A percentile compares a stretch with the other conserved stretches of the same genome.
phyloP scores from a whole-genome alignment of 129 eudicot genomes.

The Helianthus annuus region DNA sequence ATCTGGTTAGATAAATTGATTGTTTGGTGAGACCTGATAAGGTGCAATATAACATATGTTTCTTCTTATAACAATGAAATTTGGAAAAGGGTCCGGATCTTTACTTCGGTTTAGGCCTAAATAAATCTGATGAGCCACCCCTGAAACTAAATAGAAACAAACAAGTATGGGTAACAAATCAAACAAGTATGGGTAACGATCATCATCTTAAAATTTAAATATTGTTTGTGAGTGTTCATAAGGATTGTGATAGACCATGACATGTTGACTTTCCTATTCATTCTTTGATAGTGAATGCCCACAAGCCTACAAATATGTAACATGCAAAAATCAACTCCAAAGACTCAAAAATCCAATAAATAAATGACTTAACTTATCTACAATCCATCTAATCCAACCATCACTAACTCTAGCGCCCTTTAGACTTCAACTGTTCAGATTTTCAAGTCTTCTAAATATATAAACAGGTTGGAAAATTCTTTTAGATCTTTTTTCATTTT shows the following conservation, averaged over 20 bases:
- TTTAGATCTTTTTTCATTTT: neutral
- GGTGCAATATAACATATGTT: too few relatives aligned
- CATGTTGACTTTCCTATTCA: slow-evolving; percentile 14
- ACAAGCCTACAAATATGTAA: slow-evolving; percentile 10
- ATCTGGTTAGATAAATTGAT: too few relatives aligned
- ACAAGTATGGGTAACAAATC: neutral
- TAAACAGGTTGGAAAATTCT: neutral
- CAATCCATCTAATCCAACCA: slow-evolving; percentile 13
- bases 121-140: too few relatives aligned
- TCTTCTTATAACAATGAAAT: too few relatives aligned
- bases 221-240: neutral
- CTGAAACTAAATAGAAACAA: slow-evolving; percentile 3
- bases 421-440: neutral
- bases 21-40: too few relatives aligned
- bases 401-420: neutral
- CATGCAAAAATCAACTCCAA: slow-evolving; percentile 19
- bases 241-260: slow-evolving; percentile 17
- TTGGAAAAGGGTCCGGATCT: too few relatives aligned
- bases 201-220: neutral
- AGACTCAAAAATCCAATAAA: slow-evolving; percentile 6
- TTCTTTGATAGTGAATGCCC: slow-evolving; percentile 20
- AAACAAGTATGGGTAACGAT: neutral
- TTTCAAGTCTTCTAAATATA: neutral
- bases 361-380: slow-evolving; percentile 8
- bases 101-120: too few relatives aligned